These are phyloP conservation scores for Trifolium subterraneum DNA, from an alignment of 306 rosid species.

Conservation along the genomic window DNA sequence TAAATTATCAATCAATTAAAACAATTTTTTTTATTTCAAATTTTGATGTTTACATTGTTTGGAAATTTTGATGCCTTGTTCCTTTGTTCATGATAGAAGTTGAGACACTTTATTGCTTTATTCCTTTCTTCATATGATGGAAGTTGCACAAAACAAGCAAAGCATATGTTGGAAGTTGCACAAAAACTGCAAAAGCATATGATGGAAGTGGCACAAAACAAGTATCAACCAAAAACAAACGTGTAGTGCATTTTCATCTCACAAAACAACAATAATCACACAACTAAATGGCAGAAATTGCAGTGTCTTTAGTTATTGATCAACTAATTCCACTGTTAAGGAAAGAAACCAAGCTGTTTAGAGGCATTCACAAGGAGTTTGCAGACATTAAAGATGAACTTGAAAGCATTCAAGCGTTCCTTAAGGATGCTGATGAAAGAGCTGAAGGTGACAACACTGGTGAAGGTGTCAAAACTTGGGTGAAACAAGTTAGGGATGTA, in stretches of 20 bases:
- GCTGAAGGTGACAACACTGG: not conserved
- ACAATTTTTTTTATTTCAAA: too few species aligned
- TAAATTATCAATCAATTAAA: too few species aligned
- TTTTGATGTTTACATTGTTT: too few species aligned
- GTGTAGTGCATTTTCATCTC: not conserved
- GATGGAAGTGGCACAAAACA: too few species aligned
- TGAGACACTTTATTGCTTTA: too few species aligned
- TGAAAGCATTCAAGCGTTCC: not conserved
- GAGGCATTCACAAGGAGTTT: not conserved
- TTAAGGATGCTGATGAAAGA: conserved; percentile 6
- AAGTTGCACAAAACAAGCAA: too few species aligned
- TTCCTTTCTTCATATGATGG: too few species aligned
- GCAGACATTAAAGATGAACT: not conserved
- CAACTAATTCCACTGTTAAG: not conserved
- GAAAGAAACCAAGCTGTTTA: not conserved
- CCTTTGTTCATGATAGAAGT: too few species aligned
- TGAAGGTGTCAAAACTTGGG: not conserved
- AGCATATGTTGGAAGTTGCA: too few species aligned
- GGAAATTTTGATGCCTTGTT: too few species aligned
- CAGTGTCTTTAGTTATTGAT: not conserved
- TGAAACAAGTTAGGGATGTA: not conserved
- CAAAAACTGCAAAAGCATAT: too few species aligned
- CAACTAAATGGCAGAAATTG: not conserved
- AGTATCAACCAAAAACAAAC: too few species aligned
- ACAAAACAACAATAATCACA: not conserved